Percentiles rank a stretch among this genome's conserved stretches.
Evolutionary conservation across 108 stramenopile species (phyloP).

Genomic region (Cyclotella cryptica): DNA sequence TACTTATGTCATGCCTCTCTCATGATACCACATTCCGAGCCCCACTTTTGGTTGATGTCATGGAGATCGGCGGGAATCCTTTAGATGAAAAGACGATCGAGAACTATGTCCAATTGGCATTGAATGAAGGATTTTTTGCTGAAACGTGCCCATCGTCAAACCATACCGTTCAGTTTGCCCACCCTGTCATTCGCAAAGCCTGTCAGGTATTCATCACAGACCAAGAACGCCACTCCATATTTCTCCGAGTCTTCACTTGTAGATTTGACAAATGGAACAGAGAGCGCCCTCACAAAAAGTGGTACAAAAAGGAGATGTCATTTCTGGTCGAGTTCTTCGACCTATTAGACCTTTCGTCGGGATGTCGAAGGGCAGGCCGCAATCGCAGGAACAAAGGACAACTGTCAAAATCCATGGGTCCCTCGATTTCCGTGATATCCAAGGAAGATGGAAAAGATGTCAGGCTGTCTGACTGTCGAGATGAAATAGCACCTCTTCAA

Average conservation of each 20-base stretch:
- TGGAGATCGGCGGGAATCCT: background rate
- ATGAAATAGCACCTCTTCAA: background rate
- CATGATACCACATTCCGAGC: background rate
- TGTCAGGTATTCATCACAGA: constrained; percentile 4
- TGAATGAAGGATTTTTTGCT: background rate
- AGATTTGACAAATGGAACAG: constrained; percentile 13
- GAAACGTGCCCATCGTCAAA: background rate
- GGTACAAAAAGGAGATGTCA: constrained; percentile 12
- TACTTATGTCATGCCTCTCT: constrained; percentile 9
- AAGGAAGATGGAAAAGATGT: constrained; percentile 16
- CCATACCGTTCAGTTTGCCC: constrained; percentile 6
- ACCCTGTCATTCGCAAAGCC: constrained; percentile 8
- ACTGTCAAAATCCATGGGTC: constrained; percentile 4
- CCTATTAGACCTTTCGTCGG: constrained; percentile 5
- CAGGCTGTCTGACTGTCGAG: constrained; percentile 16
- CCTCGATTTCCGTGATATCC: background rate
- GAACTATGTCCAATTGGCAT: background rate
- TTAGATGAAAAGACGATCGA: constrained; percentile 5
- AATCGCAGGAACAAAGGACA: background rate
- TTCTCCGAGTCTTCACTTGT: background rate
- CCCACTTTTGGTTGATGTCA: background rate
- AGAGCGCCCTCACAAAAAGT: constrained; percentile 6
- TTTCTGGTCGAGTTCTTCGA: constrained; percentile 16
- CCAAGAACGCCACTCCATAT: background rate
- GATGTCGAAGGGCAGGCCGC: background rate